Conservation (phyloP, 1,139 yeast genomes). For the Blastobotrys petasosporus region DNA sequence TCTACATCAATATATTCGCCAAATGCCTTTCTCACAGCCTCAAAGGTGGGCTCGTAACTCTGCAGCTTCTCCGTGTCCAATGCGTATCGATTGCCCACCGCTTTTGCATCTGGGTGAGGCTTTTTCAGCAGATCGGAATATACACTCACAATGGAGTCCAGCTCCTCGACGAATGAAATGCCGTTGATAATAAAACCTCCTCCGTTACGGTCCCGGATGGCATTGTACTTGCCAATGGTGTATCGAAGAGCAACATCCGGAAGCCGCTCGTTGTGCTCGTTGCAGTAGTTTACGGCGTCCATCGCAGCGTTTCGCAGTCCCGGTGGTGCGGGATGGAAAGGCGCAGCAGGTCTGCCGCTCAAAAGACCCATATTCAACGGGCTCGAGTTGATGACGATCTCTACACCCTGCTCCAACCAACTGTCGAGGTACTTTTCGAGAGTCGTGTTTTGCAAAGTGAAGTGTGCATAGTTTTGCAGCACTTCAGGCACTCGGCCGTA, state of each 20-base stretch:
- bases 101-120: conserved; percentile 8
- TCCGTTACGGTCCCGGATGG: conserved; percentile 14
- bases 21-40: conserved; percentile 11
- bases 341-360: conserved; percentile 57
- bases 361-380: conserved; percentile 82
- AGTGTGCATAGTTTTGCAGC: conserved; percentile 69
- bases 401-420: conserved; percentile 49
- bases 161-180: conserved; percentile 16
- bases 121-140: conserved; percentile 11
- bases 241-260: conserved; percentile 17
- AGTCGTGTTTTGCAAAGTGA: conserved; percentile 67
- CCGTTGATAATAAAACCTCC: conserved; percentile 19
- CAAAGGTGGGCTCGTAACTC: conserved; percentile 13
- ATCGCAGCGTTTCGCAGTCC: conserved; percentile 32
- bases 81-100: conserved; percentile 12
- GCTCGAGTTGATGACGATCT: conserved; percentile 64
- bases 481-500: conserved; percentile 56
- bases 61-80: conserved; percentile 8
- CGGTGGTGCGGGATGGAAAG: conserved; percentile 72
- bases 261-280: conserved; percentile 8
- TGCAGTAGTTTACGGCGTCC: conserved; percentile 12
- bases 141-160: conserved; percentile 12
- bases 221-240: conserved; percentile 15
- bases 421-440: conserved; percentile 45
- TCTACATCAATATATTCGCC: conserved; percentile 15